Percentiles rank a stretch among this genome's conserved stretches.
These are phyloP conservation scores for Hypoxylon lenormandii DNA, from an alignment of 495 filamentous ascomycete genomes.

Conservation along the genomic window DNA sequence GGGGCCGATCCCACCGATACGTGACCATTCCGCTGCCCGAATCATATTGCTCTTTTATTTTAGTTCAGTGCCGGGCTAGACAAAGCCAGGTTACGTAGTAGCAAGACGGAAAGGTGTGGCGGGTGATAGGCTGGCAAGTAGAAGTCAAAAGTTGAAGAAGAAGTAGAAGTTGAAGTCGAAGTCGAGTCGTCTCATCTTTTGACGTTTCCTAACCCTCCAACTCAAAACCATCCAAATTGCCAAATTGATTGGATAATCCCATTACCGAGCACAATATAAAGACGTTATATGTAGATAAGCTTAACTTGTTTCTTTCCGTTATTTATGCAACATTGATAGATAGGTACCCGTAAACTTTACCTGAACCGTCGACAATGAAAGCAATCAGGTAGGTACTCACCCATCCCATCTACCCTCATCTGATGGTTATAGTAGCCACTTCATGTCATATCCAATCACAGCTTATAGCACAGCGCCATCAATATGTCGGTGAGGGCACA, in stretches of 20 bases:
- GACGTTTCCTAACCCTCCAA: too few relatives aligned
- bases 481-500: conserved; percentile 42
- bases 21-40: conserved; percentile 17
- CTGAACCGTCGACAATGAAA: conserved; percentile 15
- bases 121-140: too few relatives aligned
- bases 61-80: conserved; percentile 10
- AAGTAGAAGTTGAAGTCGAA: neutral
- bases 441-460: conserved; percentile 25
- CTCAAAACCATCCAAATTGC: too few relatives aligned
- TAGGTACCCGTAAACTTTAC: conserved; percentile 1
- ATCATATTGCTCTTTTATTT: conserved; percentile 7
- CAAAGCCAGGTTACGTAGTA: neutral
- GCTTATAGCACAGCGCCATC: conserved; percentile 3
- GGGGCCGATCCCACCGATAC: conserved; percentile 33
- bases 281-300: neutral
- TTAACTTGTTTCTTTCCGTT: too few relatives aligned
- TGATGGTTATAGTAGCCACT: conserved; percentile 5
- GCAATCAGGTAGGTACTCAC: conserved; percentile 4
- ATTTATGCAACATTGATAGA: neutral
- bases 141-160: too few relatives aligned
- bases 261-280: conserved; percentile 3
- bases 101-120: too few relatives aligned
- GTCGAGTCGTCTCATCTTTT: neutral
- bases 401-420: conserved; percentile 19
- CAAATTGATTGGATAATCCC: too few relatives aligned